Percentiles rank a stretch among this genome's conserved stretches.
phyloP scores from a whole-genome alignment of 73 alveolate genomes.

The Urostyla sp. region DNA sequence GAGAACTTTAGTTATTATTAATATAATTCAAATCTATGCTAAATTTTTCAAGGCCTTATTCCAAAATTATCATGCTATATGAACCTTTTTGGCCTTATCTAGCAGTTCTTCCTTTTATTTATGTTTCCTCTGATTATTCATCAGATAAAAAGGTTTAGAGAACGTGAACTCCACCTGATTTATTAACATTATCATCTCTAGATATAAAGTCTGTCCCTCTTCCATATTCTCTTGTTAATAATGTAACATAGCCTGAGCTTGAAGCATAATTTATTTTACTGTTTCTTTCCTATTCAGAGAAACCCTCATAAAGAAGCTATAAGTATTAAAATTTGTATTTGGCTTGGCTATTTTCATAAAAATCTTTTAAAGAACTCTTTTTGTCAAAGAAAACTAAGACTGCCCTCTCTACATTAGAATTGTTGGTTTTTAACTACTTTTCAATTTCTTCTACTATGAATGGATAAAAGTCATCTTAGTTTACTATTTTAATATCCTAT shows the following conservation, averaged over 20 bases:
- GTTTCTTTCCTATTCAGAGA: neutral
- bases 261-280: neutral
- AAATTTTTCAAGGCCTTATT: conserved; percentile 6
- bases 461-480: neutral
- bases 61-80: conserved; percentile 42
- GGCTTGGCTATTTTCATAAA: neutral
- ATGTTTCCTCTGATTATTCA: conserved; percentile 54
- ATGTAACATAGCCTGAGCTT: neutral
- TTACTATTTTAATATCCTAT: neutral
- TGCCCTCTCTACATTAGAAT: neutral
- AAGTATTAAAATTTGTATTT: neutral
- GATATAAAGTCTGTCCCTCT: conserved; percentile 69
- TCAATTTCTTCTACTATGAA: neutral
- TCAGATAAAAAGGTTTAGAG: conserved; percentile 59
- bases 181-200: conserved; percentile 40
- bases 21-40: neutral
- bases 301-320: neutral
- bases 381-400: neutral
- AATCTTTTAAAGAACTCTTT: neutral
- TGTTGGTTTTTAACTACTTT: neutral
- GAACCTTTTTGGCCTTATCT: conserved; percentile 72
- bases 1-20: neutral
- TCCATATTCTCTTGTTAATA: conserved; percentile 34
- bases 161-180: conserved; percentile 67
- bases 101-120: conserved; percentile 72